A percentile compares a stretch with the other conserved stretches of the same genome.
phyloP scores from a whole-genome alignment of 164 flowering plant species.

The Chimonanthus praecox region DNA sequence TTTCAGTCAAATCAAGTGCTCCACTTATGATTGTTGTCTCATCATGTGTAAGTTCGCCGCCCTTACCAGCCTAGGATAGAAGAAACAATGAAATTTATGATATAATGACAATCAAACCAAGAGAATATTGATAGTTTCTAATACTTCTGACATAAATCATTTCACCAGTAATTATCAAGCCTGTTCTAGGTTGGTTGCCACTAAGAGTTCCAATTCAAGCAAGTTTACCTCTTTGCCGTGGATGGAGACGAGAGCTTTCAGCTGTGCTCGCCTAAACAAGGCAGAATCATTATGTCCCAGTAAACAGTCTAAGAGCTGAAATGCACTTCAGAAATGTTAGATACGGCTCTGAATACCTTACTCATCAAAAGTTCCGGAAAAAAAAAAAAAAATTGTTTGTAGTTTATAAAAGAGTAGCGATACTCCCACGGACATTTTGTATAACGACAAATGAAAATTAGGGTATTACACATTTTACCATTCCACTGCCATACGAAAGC shows the following conservation, averaged over 20 bases:
- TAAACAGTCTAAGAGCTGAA: slow-evolving; percentile 78
- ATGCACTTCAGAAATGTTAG: slow-evolving; percentile 9
- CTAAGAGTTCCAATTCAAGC: not conserved
- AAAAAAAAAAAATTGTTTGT: not conserved
- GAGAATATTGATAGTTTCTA: not conserved
- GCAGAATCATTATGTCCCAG: slow-evolving; percentile 82
- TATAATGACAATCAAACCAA: not conserved
- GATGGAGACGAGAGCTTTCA: slow-evolving; percentile 92
- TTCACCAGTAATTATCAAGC: not conserved
- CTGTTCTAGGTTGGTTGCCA: not conserved
- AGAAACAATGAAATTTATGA: not conserved
- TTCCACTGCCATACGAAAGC: too few species aligned
- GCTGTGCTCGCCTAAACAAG: slow-evolving; percentile 88
- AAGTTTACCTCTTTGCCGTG: slow-evolving; percentile 78
- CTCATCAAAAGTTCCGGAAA: not conserved
- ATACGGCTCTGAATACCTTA: not conserved
- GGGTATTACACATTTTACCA: too few species aligned
- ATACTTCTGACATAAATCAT: not conserved
- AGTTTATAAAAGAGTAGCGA: not conserved
- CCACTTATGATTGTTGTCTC: slow-evolving; percentile 98
- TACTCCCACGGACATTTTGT: too few species aligned
- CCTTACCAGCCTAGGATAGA: slow-evolving; percentile 76
- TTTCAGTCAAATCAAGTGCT: slow-evolving; percentile 93
- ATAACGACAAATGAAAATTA: too few species aligned
- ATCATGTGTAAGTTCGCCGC: slow-evolving; percentile 98